These are phyloP conservation scores for Aspergillus sp. DNA, from an alignment of 2,329 filamentous ascomycete genomes.

Conservation along the genomic window DNA sequence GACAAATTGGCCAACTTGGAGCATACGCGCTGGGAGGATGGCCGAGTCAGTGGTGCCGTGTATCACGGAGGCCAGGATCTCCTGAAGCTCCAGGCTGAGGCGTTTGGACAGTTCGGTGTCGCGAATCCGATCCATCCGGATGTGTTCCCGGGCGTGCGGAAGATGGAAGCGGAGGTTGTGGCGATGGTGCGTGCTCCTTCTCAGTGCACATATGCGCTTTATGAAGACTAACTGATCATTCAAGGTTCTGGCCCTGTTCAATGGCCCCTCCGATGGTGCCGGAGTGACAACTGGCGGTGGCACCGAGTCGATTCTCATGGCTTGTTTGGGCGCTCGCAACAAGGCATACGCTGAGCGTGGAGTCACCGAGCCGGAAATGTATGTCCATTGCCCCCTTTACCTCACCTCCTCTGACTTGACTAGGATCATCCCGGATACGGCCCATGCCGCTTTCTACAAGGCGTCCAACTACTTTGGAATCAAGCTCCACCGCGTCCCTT, in stretches of 20 bases:
- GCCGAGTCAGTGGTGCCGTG: constrained; percentile 87
- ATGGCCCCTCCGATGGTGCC: constrained; percentile 78
- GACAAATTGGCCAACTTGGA: constrained; percentile 78
- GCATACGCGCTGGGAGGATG: constrained; percentile 96
- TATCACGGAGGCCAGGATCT: constrained; percentile 89
- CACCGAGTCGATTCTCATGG: constrained; percentile 96
- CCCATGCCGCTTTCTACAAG: constrained; percentile 94
- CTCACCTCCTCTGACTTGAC: constrained; percentile 15
- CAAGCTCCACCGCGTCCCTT: constrained; percentile 83
- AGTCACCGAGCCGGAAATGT: constrained; percentile 93
- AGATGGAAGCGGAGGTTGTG: constrained; percentile 98
- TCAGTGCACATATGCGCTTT: constrained; percentile 1
- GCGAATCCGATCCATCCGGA: constrained; percentile 97
- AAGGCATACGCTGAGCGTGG: constrained; percentile 83
- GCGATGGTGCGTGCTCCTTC: constrained; percentile 68
- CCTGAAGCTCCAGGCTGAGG: constrained; percentile 81
- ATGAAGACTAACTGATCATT: background rate
- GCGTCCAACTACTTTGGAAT: constrained; percentile 95
- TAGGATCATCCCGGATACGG: constrained; percentile 90
- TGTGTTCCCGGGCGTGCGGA: constrained; percentile 94
- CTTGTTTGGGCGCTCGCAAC: constrained; percentile 83
- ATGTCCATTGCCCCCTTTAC: constrained; percentile 30
- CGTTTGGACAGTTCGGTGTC: constrained; percentile 91
- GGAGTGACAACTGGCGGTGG: constrained; percentile 90
- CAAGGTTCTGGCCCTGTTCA: constrained; percentile 72